These are phyloP conservation scores for Rhododendron griersonianum DNA, from an alignment of 148 eudicot genomes.

Conservation along the genomic window DNA sequence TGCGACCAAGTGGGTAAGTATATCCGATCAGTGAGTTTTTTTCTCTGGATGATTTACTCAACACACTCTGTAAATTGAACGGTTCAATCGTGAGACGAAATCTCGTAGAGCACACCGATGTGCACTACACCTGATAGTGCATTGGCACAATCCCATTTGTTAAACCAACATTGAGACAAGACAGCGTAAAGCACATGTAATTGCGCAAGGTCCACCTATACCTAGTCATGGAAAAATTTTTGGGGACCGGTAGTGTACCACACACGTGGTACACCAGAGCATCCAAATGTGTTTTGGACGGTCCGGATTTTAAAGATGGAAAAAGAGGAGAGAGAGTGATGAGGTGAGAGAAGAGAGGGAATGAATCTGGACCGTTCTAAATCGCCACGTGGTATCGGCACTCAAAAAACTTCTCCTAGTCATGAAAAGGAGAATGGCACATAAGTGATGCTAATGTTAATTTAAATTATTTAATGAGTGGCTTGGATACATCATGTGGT, in stretches of 20 bases:
- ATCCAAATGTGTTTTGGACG: too few relatives aligned
- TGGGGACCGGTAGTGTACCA: too few relatives aligned
- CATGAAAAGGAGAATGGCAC: neutral
- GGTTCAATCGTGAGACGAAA: neutral
- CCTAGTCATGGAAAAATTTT: neutral
- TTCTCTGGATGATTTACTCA: neutral
- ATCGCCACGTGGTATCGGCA: too few relatives aligned
- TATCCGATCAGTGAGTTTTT: neutral
- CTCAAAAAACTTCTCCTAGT: neutral
- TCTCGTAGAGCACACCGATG: neutral
- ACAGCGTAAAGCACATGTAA: neutral
- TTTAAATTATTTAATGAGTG: neutral
- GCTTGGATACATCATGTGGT: neutral
- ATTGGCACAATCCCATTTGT: neutral
- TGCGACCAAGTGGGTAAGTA: neutral
- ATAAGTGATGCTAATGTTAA: neutral
- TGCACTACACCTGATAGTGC: neutral
- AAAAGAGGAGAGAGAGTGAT: too few relatives aligned
- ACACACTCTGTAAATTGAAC: neutral
- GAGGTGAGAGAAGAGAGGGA: too few relatives aligned
- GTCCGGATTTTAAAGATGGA: too few relatives aligned
- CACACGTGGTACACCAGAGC: too few relatives aligned
- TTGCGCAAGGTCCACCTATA: neutral
- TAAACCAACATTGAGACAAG: neutral
- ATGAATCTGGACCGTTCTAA: too few relatives aligned